phyloP scores from a whole-genome alignment of 2,329 filamentous ascomycete species.

The Gnomoniopsis smithogilvyi region DNA sequence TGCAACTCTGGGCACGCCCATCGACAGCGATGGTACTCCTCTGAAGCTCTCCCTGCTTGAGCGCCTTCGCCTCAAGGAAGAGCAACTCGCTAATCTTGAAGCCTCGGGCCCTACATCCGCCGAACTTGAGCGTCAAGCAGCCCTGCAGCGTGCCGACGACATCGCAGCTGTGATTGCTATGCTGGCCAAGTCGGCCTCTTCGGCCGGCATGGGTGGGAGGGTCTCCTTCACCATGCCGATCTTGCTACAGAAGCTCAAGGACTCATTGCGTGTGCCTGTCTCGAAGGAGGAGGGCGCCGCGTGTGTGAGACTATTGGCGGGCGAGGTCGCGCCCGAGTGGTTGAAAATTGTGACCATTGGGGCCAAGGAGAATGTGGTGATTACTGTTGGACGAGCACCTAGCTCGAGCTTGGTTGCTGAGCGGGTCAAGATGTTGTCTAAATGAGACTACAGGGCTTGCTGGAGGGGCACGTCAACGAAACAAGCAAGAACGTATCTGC shows the following conservation, averaged over 20 bases:
- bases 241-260: slow-evolving; percentile 62
- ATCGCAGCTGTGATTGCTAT: slow-evolving; percentile 66
- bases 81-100: slow-evolving; percentile 43
- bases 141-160: slow-evolving; percentile 66
- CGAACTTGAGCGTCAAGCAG: slow-evolving; percentile 59
- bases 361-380: slow-evolving; percentile 54
- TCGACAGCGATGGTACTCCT: slow-evolving; percentile 39
- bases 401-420: slow-evolving; percentile 13
- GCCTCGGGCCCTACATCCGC: slow-evolving; percentile 45
- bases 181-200: slow-evolving; percentile 50
- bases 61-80: slow-evolving; percentile 69
- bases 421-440: slow-evolving; percentile 24
- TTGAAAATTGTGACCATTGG: slow-evolving; percentile 48
- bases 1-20: slow-evolving; percentile 24
- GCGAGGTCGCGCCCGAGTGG: slow-evolving; percentile 56
- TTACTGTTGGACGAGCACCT: slow-evolving; percentile 36
- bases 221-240: slow-evolving; percentile 64
- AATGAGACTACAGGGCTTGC: slow-evolving; percentile 9
- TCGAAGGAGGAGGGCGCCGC: slow-evolving; percentile 48
- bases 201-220: slow-evolving; percentile 47
- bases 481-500: neutral
- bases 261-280: slow-evolving; percentile 59
- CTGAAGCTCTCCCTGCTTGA: slow-evolving; percentile 67
- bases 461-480: neutral
- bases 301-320: slow-evolving; percentile 50